These are phyloP conservation scores for Cornus florida DNA, from an alignment of 148 eudicot species.

Conservation along the genomic window DNA sequence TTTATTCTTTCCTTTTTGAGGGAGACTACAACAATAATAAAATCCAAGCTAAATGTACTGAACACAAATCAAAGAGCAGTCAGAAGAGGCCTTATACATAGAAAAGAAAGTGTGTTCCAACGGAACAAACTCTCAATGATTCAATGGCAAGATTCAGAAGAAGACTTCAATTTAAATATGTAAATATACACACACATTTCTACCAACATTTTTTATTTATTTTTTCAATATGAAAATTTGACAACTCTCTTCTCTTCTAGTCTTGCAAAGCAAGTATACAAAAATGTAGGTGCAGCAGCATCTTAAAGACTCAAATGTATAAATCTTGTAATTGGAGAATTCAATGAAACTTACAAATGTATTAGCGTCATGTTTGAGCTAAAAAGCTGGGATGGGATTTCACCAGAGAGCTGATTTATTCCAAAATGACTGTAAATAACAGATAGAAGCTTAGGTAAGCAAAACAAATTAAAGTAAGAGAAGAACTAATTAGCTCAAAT, in stretches of 20 bases:
- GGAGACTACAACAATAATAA: not conserved
- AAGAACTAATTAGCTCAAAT: not conserved
- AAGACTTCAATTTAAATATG: not conserved
- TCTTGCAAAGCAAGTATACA: not conserved
- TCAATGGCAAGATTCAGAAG: not conserved
- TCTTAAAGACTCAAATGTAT: not conserved
- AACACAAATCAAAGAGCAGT: not conserved
- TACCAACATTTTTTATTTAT: too few relatives aligned
- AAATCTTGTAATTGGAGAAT: not conserved
- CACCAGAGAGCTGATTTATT: constrained; percentile 70
- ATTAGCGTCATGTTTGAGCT: constrained; percentile 56
- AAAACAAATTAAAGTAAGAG: not conserved
- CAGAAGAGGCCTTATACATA: not conserved
- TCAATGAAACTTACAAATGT: constrained; percentile 67
- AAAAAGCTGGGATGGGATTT: constrained; percentile 58
- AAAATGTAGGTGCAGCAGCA: not conserved
- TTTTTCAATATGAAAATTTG: too few relatives aligned
- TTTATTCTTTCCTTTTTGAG: not conserved
- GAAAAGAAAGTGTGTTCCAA: not conserved
- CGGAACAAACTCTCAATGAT: not conserved
- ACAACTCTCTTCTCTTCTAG: too few relatives aligned
- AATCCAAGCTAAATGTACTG: not conserved
- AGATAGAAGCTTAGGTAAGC: not conserved
- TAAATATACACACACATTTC: not conserved
- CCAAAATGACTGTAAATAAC: constrained; percentile 69